These are phyloP conservation scores for Trichoderma sp. DNA, from an alignment of 2,329 filamentous ascomycete genomes.

Conservation along the genomic window DNA sequence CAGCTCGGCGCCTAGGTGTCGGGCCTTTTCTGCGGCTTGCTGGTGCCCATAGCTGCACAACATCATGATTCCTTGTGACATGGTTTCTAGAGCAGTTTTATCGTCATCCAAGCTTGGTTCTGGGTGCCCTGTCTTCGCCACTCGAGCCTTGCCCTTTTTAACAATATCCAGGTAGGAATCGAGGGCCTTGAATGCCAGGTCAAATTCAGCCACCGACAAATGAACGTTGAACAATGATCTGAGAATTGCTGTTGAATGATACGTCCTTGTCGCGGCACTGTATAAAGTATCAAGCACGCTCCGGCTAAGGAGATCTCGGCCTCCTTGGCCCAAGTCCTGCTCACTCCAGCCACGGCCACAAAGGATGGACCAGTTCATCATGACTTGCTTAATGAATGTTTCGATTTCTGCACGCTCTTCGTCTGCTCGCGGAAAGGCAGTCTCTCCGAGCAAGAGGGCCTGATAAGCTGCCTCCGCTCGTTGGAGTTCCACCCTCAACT, in stretches of 20 bases:
- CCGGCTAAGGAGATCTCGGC: slow-evolving; percentile 70
- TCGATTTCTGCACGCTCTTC: slow-evolving; percentile 78
- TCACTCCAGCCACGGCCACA: slow-evolving; percentile 79
- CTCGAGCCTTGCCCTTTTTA: slow-evolving; percentile 76
- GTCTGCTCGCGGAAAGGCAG: slow-evolving; percentile 79
- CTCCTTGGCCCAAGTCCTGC: slow-evolving; percentile 75
- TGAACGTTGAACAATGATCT: slow-evolving; percentile 86
- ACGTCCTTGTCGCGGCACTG: slow-evolving; percentile 86
- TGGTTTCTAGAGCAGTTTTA: slow-evolving; percentile 70
- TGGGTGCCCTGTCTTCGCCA: slow-evolving; percentile 70
- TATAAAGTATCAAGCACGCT: slow-evolving; percentile 86
- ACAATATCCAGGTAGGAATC: slow-evolving; percentile 90
- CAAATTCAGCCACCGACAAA: slow-evolving; percentile 83
- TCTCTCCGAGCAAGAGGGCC: slow-evolving; percentile 71
- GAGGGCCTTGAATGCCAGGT: slow-evolving; percentile 84
- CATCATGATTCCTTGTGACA: slow-evolving; percentile 74
- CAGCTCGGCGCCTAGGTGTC: slow-evolving; percentile 66
- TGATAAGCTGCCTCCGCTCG: slow-evolving; percentile 79
- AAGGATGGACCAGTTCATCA: slow-evolving; percentile 81
- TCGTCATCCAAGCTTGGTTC: slow-evolving; percentile 77
- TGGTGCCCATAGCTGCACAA: slow-evolving; percentile 78
- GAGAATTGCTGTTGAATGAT: slow-evolving; percentile 87
- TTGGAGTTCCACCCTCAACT: slow-evolving; percentile 74
- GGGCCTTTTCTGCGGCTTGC: slow-evolving; percentile 75
- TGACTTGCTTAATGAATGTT: slow-evolving; percentile 72